Percentiles rank a stretch among this genome's conserved stretches.
Evolutionary conservation across 2,329 filamentous ascomycete species (phyloP).

Genomic region (Colletotrichum tanaceti): DNA sequence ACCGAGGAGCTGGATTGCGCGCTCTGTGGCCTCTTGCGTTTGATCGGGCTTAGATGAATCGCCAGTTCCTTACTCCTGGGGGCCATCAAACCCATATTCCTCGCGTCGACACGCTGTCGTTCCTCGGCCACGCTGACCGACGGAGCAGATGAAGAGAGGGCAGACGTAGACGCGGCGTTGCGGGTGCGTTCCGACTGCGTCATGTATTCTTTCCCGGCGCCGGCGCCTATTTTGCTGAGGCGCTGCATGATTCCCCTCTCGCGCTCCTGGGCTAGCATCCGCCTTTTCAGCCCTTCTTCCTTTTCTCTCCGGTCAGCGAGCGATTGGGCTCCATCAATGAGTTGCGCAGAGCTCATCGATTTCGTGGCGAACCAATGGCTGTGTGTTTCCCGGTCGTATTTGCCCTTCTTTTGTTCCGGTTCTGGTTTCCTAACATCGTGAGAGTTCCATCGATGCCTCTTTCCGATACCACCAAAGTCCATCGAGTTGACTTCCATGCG

Average conservation of each 20-base stretch:
- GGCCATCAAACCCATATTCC: slow-evolving; percentile 56
- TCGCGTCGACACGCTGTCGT: slow-evolving; percentile 56
- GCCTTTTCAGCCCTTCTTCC: slow-evolving; percentile 73
- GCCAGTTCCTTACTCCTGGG: slow-evolving; percentile 54
- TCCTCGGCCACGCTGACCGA: slow-evolving; percentile 44
- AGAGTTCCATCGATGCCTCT: slow-evolving; percentile 35
- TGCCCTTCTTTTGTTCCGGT: slow-evolving; percentile 49
- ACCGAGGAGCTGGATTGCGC: slow-evolving; percentile 52
- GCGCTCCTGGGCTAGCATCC: slow-evolving; percentile 74
- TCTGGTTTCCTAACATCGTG: slow-evolving; percentile 48
- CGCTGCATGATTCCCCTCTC: slow-evolving; percentile 79
- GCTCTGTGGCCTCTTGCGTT: slow-evolving; percentile 69
- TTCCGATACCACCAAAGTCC: slow-evolving; percentile 55
- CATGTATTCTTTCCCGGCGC: slow-evolving; percentile 79
- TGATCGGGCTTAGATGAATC: slow-evolving; percentile 69
- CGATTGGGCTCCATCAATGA: slow-evolving; percentile 75
- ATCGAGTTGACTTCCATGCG: slow-evolving; percentile 85
- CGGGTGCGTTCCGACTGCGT: slow-evolving; percentile 48
- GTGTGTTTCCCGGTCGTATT: slow-evolving; percentile 70
- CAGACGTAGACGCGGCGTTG: slow-evolving; percentile 9
- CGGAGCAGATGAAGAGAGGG: slow-evolving; percentile 13
- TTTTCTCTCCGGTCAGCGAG: slow-evolving; percentile 69
- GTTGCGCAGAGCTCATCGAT: slow-evolving; percentile 65
- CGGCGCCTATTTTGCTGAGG: slow-evolving; percentile 72
- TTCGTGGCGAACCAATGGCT: slow-evolving; percentile 66